These are phyloP conservation scores for Lasiodiplodia theobromae DNA, from an alignment of 2,329 filamentous ascomycete genomes.

Conservation along the genomic window DNA sequence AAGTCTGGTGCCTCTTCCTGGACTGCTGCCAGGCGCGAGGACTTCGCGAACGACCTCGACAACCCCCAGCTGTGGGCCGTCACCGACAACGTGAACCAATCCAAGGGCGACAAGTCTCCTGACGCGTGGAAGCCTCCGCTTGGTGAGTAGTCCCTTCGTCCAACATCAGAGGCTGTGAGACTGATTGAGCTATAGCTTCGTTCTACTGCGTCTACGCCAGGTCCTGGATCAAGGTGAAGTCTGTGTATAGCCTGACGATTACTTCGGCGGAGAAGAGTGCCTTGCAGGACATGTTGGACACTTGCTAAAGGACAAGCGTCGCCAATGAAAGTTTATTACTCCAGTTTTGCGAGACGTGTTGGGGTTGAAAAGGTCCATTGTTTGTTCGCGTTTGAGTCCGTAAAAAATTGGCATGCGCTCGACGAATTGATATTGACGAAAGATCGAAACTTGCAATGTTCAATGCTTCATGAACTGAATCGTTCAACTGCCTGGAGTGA, in stretches of 20 bases:
- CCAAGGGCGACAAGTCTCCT: constrained; percentile 76
- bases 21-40: constrained; percentile 71
- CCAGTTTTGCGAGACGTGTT: background rate
- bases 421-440: background rate
- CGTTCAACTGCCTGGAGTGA: background rate
- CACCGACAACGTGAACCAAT: constrained; percentile 76
- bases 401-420: background rate
- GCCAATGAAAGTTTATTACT: background rate
- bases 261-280: constrained; percentile 76
- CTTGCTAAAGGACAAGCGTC: constrained; percentile 57
- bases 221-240: constrained; percentile 82
- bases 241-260: constrained; percentile 71
- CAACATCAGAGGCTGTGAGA: constrained; percentile 31
- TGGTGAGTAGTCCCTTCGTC: constrained; percentile 47
- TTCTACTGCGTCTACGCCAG: constrained; percentile 82
- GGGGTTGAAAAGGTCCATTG: background rate
- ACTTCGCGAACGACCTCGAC: constrained; percentile 78
- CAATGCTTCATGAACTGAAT: background rate
- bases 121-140: constrained; percentile 79
- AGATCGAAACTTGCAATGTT: background rate
- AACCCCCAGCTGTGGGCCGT: constrained; percentile 81
- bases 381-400: background rate
- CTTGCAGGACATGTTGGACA: constrained; percentile 68
- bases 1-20: constrained; percentile 75
- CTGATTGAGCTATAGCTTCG: constrained; percentile 45